Evolutionary conservation across 2,329 filamentous ascomycete genomes (phyloP).

Genomic region (Botrytis aclada): DNA sequence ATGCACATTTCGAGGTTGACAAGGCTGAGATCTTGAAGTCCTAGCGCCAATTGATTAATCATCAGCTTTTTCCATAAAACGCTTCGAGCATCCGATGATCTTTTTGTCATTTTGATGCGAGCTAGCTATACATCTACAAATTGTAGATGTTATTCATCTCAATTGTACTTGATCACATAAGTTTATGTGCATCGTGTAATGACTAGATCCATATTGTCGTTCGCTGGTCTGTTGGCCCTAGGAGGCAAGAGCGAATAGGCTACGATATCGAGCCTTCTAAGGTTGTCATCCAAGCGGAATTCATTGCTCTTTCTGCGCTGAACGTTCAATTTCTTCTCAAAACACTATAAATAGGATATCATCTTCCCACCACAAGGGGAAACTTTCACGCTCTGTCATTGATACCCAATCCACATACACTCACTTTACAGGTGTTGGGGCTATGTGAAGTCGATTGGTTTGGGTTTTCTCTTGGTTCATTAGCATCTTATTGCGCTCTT

Average conservation of each 20-base stretch:
- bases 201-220: neutral
- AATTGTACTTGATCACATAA: neutral
- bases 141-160: neutral
- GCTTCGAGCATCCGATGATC: neutral
- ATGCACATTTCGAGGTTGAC: neutral
- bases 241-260: neutral
- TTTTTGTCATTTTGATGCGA: neutral
- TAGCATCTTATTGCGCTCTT: neutral
- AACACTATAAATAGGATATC: neutral
- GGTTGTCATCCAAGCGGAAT: constrained; percentile 3
- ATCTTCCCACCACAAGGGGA: neutral
- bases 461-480: neutral
- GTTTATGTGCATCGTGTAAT: neutral
- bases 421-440: neutral
- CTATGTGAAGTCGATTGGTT: neutral
- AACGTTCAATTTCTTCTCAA: neutral
- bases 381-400: neutral
- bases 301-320: neutral
- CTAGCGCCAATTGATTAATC: neutral
- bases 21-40: constrained; percentile 8
- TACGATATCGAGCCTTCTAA: neutral
- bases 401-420: neutral
- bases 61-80: neutral
- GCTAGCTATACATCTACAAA: neutral
- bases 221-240: neutral